A percentile compares a stretch with the other conserved stretches of the same genome.
phyloP scores from a whole-genome alignment of 257 asterid genomes.

The Petunia axillaris region DNA sequence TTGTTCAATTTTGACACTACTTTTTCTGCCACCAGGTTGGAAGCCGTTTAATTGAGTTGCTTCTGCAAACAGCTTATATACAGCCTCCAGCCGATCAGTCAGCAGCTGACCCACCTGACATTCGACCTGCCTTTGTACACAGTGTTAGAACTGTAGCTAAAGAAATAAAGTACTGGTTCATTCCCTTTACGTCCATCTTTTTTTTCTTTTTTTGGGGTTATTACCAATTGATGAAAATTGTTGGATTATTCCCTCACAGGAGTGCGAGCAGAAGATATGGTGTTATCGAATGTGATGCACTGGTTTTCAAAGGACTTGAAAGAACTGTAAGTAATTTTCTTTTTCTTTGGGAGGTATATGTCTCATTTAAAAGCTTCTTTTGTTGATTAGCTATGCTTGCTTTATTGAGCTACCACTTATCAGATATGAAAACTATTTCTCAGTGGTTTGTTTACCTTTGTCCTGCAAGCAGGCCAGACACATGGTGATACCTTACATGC shows the following conservation, averaged over 20 bases:
- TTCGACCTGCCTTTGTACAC: constrained; percentile 92
- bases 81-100: constrained; percentile 71
- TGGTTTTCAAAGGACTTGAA: constrained; percentile 84
- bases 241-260: constrained; percentile 46
- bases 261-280: constrained; percentile 74
- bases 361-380: not conserved
- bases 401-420: not conserved
- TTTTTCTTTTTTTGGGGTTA: constrained; percentile 30
- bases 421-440: constrained; percentile 11
- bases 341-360: not conserved
- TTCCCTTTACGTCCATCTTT: constrained; percentile 1
- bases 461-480: constrained; percentile 74
- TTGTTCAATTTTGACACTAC: not conserved
- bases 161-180: constrained; percentile 51
- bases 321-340: constrained; percentile 62
- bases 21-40: constrained; percentile 69
- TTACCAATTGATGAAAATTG: constrained; percentile 33
- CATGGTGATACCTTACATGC: constrained; percentile 98
- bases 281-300: constrained; percentile 82
- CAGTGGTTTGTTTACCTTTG: constrained; percentile 18
- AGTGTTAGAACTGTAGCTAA: constrained; percentile 57
- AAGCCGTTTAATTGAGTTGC: constrained; percentile 78
- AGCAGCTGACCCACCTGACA: constrained; percentile 74
- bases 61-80: constrained; percentile 83
- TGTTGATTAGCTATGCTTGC: not conserved